Conservation (phyloP, 768 basidiomycete species). For the Nevesoporus exiguus region DNA sequence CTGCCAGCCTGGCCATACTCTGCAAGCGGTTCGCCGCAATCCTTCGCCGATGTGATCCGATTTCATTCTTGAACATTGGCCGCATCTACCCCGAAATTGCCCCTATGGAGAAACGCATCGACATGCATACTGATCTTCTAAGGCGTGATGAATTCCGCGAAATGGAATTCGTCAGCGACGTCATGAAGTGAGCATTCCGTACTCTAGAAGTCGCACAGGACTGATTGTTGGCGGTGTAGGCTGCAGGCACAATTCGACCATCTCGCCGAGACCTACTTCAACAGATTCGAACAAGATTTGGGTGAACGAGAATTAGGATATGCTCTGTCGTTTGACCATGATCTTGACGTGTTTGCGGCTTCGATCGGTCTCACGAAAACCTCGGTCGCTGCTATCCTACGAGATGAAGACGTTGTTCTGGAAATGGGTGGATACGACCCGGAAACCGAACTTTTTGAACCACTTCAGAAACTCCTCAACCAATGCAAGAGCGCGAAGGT, state of each 20-base stretch:
- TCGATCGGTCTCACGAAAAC: conserved; percentile 90
- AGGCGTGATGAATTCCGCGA: conserved; percentile 89
- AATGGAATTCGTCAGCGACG: conserved; percentile 88
- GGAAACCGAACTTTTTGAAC: conserved; percentile 72
- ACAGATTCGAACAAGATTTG: conserved; percentile 77
- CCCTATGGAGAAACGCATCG: conserved; percentile 86
- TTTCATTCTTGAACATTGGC: conserved; percentile 83
- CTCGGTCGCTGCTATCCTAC: conserved; percentile 63
- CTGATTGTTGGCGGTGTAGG: conserved; percentile 40
- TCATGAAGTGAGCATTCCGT: conserved; percentile 67
- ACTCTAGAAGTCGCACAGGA: not conserved
- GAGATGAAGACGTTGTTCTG: conserved; percentile 74
- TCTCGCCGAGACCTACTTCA: conserved; percentile 83
- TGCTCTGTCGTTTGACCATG: conserved; percentile 78
- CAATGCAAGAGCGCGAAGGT: conserved; percentile 79
- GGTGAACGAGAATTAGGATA: conserved; percentile 88
- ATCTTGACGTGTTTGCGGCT: conserved; percentile 91
- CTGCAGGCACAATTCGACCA: conserved; percentile 94
- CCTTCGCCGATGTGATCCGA: conserved; percentile 75
- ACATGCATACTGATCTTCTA: conserved; percentile 85
- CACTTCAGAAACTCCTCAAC: conserved; percentile 78
- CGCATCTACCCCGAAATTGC: conserved; percentile 80
- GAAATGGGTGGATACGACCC: conserved; percentile 76
- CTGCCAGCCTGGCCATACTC: conserved; percentile 74
- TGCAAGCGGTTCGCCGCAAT: conserved; percentile 90